A percentile compares a stretch with the other conserved stretches of the same genome.
Evolutionary conservation across 2,329 filamentous ascomycete genomes (phyloP).

Genomic region (Diaporthe batatas): DNA sequence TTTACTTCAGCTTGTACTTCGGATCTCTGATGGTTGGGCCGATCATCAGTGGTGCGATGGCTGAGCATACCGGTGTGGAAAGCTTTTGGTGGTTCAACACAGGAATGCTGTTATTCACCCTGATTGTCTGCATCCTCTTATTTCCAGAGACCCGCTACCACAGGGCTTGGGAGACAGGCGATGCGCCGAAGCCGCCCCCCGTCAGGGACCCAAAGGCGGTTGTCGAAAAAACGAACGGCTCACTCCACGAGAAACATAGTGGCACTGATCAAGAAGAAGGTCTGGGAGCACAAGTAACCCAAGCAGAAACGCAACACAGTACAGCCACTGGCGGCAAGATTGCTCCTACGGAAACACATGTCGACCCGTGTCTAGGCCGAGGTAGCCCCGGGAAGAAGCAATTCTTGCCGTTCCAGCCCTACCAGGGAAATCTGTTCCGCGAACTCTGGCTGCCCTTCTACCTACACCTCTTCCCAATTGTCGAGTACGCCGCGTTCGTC

Average conservation of each 20-base stretch:
- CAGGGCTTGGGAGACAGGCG: slow-evolving; percentile 55
- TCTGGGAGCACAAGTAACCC: slow-evolving; percentile 3
- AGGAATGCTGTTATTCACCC: slow-evolving; percentile 62
- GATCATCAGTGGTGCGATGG: slow-evolving; percentile 67
- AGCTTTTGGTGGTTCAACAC: slow-evolving; percentile 78
- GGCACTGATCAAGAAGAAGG: slow-evolving; percentile 12
- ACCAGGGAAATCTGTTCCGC: slow-evolving; percentile 60
- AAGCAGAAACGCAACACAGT: slow-evolving; percentile 10
- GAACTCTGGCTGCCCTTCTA: slow-evolving; percentile 74
- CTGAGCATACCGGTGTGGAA: slow-evolving; percentile 68
- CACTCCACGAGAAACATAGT: slow-evolving; percentile 36
- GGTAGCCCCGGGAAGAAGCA: slow-evolving; percentile 68
- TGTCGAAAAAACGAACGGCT: slow-evolving; percentile 25
- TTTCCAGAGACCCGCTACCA: slow-evolving; percentile 75
- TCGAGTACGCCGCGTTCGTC: slow-evolving; percentile 72
- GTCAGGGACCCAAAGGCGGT: slow-evolving; percentile 42
- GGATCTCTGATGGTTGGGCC: slow-evolving; percentile 67
- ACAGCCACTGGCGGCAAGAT: slow-evolving; percentile 9
- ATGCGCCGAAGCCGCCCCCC: slow-evolving; percentile 32
- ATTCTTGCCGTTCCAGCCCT: slow-evolving; percentile 66
- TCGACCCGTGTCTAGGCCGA: slow-evolving; percentile 68
- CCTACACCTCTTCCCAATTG: slow-evolving; percentile 72
- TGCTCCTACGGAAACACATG: slow-evolving; percentile 48
- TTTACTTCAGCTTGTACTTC: slow-evolving; percentile 74
- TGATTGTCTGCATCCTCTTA: slow-evolving; percentile 67